phyloP scores from a whole-genome alignment of 2,329 filamentous ascomycete species.

The Whalleya microplaca region DNA sequence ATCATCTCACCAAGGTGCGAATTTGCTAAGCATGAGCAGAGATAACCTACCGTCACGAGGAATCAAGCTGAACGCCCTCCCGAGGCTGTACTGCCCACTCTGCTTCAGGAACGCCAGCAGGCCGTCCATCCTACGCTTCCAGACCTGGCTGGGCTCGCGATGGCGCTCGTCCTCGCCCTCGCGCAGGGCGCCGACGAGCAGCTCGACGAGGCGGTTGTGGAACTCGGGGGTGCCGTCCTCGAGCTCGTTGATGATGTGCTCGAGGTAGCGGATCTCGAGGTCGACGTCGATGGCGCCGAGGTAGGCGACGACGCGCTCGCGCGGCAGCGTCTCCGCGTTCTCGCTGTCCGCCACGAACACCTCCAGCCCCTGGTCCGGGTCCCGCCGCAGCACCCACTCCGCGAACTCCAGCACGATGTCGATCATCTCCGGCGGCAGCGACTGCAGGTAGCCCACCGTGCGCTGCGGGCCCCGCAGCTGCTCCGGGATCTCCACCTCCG shows the following conservation, averaged over 20 bases:
- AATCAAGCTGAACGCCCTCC: slow-evolving; percentile 75
- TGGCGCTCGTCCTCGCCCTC: slow-evolving; percentile 40
- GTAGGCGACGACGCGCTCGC: slow-evolving; percentile 75
- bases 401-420: slow-evolving; percentile 91
- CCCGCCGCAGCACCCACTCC: slow-evolving; percentile 78
- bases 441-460: slow-evolving; percentile 89
- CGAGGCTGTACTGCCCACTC: slow-evolving; percentile 80
- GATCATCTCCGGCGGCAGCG: slow-evolving; percentile 81
- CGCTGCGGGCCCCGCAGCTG: slow-evolving; percentile 77
- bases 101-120: slow-evolving; percentile 76
- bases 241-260: slow-evolving; percentile 87
- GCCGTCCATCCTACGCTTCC: slow-evolving; percentile 63
- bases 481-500: slow-evolving; percentile 37
- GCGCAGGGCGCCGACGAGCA: slow-evolving; percentile 56
- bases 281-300: slow-evolving; percentile 69
- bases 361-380: slow-evolving; percentile 82
- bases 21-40: slow-evolving; percentile 6
- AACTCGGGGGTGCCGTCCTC: slow-evolving; percentile 84
- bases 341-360: slow-evolving; percentile 92
- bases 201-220: slow-evolving; percentile 80
- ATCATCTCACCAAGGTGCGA: too few species aligned
- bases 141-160: slow-evolving; percentile 49
- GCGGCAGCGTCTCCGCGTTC: slow-evolving; percentile 87
- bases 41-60: slow-evolving; percentile 71
- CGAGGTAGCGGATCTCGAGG: slow-evolving; percentile 81